phyloP scores from a whole-genome alignment of 495 filamentous ascomycete species.

The Aspergillus kassunensis region DNA sequence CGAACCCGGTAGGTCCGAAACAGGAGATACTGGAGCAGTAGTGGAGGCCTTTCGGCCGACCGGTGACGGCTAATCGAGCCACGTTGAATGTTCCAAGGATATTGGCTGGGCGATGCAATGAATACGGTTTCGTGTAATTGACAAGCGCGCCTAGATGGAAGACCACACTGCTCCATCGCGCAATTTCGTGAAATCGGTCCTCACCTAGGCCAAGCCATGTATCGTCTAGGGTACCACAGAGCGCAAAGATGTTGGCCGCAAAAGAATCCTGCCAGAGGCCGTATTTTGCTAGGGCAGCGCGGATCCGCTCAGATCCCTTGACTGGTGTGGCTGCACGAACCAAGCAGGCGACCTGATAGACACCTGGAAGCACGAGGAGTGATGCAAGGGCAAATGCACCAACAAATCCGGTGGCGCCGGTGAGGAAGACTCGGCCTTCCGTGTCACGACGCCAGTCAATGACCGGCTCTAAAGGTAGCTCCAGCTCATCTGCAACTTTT shows the following conservation, averaged over 20 bases:
- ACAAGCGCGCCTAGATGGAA: slow-evolving; percentile 17
- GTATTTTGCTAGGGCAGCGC: neutral
- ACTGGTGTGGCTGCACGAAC: neutral
- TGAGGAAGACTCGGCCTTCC: slow-evolving; percentile 14
- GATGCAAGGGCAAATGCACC: slow-evolving; percentile 5
- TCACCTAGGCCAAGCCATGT: slow-evolving; percentile 3
- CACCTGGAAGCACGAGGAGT: slow-evolving; percentile 2
- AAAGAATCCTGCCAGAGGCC: neutral
- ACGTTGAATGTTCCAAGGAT: slow-evolving; percentile 9
- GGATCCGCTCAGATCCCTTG: neutral
- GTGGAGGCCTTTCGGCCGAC: slow-evolving; percentile 12
- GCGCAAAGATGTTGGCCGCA: slow-evolving; percentile 5
- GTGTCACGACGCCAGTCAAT: neutral
- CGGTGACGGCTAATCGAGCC: slow-evolving; percentile 7
- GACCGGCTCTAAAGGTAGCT: neutral
- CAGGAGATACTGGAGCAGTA: slow-evolving; percentile 18
- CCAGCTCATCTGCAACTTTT: neutral
- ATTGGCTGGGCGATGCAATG: slow-evolving; percentile 14
- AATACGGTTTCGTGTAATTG: slow-evolving; percentile 16
- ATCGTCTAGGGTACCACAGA: slow-evolving; percentile 7
- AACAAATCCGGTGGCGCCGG: too few species aligned
- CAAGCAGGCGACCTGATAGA: slow-evolving; percentile 13
- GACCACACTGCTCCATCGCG: slow-evolving; percentile 14
- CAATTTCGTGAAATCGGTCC: slow-evolving; percentile 1
- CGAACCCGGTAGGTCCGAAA: slow-evolving; percentile 5